Evolutionary conservation across 2,329 filamentous ascomycete species (phyloP), one percentile per base, ranked within the genome.

Genomic region (Colletotrichum truncatum): DNA sequence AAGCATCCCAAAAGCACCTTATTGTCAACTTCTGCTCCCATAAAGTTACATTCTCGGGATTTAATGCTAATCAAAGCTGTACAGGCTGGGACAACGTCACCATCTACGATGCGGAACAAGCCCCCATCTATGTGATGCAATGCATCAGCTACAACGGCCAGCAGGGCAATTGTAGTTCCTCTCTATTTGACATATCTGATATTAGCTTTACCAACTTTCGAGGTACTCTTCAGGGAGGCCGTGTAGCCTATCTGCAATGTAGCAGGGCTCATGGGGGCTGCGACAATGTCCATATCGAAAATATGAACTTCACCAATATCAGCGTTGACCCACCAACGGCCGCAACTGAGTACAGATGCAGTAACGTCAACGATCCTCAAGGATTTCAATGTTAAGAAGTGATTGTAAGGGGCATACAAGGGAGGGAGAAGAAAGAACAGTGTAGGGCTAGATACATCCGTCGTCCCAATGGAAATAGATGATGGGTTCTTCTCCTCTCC

Each of bases 351-450:
- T 61, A 52, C 7, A 49, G 18, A 7, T 62, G 41, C 63, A 56
- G 63, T 41, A 62, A 62, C 26, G 26, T 61, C 30, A 61, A 62
- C 28, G 32, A 39, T 14, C 57, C 43, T 7, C 11, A 52, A 25
- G 56, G 49, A 5, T 53, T 64, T 23, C n/a, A 9, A 14, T 56
- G 30, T 11, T 48, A 9, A 30, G 14, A 11, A 23, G n/a, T 18
- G 21, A 26, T n/a, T 26, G 32, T 6, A 36, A 36, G 10, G 32
- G 32, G n/a, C n/a, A n/a, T n/a, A n/a, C n/a, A n/a, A n/a, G n/a
- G n/a, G n/a, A n/a, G n/a, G n/a, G n/a, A n/a, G n/a, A n/a, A n/a
- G n/a, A n/a, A n/a, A n/a, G n/a, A 36, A 5, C 3, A 14, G 32
- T 36, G 4, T 36, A 36, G 3, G 14, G 4, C 10, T 6, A 36